Conservation (phyloP, 768 basidiomycete species). For the Neoboletus subvelutipes region DNA sequence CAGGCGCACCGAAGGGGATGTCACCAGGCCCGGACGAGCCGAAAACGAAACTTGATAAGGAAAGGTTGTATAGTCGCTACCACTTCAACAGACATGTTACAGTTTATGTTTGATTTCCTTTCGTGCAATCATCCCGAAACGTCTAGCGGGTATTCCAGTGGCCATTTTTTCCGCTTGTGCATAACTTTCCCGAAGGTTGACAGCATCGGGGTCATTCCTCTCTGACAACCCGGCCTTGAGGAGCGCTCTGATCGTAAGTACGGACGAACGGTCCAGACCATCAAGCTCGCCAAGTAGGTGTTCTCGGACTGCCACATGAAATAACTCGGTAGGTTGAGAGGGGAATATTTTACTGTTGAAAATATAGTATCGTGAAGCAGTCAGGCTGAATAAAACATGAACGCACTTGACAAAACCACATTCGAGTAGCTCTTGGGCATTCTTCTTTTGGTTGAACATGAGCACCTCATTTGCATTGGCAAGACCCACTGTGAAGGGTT, state of each 20-base stretch:
- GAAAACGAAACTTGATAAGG: background rate
- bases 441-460: constrained; percentile 67
- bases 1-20: background rate
- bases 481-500: constrained; percentile 53
- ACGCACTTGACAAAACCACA: constrained; percentile 67
- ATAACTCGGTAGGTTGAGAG: constrained; percentile 46
- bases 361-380: background rate
- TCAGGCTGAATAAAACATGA: background rate
- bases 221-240: constrained; percentile 57
- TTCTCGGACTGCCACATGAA: constrained; percentile 52
- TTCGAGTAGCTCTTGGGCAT: constrained; percentile 52
- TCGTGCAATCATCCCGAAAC: constrained; percentile 55
- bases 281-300: constrained; percentile 53
- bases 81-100: constrained; percentile 23
- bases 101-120: constrained; percentile 70
- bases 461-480: constrained; percentile 71
- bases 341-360: constrained; percentile 57
- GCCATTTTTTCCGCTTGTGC: constrained; percentile 66
- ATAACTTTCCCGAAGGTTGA: constrained; percentile 68
- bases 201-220: constrained; percentile 61
- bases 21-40: background rate
- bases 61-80: background rate
- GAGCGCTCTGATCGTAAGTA: constrained; percentile 53
- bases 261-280: constrained; percentile 55
- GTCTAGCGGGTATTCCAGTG: constrained; percentile 53